Evolutionary conservation across 352 stramenopile species (phyloP), one percentile per base, ranked within the genome.

Genomic region (Phytophthora idaei): DNA sequence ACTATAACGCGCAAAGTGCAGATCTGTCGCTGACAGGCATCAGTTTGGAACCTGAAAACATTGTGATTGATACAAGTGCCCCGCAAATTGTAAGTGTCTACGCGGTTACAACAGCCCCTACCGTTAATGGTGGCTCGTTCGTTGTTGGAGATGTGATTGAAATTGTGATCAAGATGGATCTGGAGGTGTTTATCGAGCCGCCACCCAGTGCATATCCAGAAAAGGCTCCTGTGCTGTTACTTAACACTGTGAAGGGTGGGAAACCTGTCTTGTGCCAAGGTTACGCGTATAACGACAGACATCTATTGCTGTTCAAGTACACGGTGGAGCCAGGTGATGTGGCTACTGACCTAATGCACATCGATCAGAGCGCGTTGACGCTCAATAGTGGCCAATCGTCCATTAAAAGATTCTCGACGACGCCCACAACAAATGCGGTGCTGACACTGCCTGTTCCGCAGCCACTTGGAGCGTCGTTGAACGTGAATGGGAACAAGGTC

Each of bases 371-470:
- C 12, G 74, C 89, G 4, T 73, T 96, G 28, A 92, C 85, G 0
- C 70, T 95, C 14, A 94, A 93, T 73, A 93, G 81, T 46, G 82
- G 73, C 0, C 88, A 94, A 65, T 82, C 73, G 12, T 75, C 80
- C 21, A 94, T 95, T 67, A 90, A 90, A 53, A 65, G 88, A n/a
- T 92, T 93, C 21, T 90, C 88, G 0, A 94, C 88, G 8, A 94
- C 77, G 0, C 86, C 88, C 4, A 91, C 57, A 14, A 94, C 85
- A 6, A 69, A 93, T 42, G 85, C 86, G 2, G 73, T 87, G 39
- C 55, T 94, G 10, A 83, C 73, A 4, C 68, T 95, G 0, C 88
- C 88, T 11, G n/a, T 57, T 7, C 78, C 84, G 15, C 39, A 32
- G 25, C 68, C 85, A 32, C 71, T 95, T 4, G 80, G 86, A 5